Conservation (phyloP, 768 basidiomycete species). For the Antrodiella citrinella region DNA sequence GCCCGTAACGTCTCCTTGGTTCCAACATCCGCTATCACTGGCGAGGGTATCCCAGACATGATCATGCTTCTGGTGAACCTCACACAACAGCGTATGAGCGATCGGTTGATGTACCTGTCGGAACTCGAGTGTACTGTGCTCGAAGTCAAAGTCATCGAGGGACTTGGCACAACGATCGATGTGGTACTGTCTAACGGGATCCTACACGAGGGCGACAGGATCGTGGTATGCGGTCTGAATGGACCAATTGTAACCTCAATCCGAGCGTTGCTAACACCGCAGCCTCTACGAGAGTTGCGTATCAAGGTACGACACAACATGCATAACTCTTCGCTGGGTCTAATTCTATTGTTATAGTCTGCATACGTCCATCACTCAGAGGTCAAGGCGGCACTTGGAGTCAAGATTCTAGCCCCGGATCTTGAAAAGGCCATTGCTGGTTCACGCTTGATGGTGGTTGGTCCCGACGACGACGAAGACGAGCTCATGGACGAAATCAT, state of each 20-base stretch:
- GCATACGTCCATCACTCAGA: constrained; percentile 96
- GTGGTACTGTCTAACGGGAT: constrained; percentile 94
- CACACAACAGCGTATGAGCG: constrained; percentile 96
- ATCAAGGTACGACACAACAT: constrained; percentile 82
- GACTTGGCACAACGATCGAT: constrained; percentile 95
- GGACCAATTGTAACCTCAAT: constrained; percentile 95
- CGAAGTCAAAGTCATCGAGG: constrained; percentile 98
- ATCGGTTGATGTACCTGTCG: constrained; percentile 94
- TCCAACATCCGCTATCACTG: constrained; percentile 95
- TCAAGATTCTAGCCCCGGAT: constrained; percentile 92
- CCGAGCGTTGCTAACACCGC: constrained; percentile 90
- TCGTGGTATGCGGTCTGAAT: constrained; percentile 94
- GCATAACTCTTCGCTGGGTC: neutral
- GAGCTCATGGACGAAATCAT: constrained; percentile 92
- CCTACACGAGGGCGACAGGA: constrained; percentile 83
- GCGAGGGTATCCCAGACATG: constrained; percentile 99
- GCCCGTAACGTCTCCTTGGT: constrained; percentile 92
- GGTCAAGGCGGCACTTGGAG: constrained; percentile 93
- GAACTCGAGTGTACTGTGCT: constrained; percentile 97
- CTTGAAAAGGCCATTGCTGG: constrained; percentile 98
- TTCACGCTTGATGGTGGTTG: constrained; percentile 84
- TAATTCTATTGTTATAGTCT: constrained; percentile 41
- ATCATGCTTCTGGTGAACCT: constrained; percentile 96
- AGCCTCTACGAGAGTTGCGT: constrained; percentile 90
- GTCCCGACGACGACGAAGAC: constrained; percentile 96